phyloP scores from a whole-genome alignment of 176 grass and related monocot species.

The Aegilops sharonensis region DNA sequence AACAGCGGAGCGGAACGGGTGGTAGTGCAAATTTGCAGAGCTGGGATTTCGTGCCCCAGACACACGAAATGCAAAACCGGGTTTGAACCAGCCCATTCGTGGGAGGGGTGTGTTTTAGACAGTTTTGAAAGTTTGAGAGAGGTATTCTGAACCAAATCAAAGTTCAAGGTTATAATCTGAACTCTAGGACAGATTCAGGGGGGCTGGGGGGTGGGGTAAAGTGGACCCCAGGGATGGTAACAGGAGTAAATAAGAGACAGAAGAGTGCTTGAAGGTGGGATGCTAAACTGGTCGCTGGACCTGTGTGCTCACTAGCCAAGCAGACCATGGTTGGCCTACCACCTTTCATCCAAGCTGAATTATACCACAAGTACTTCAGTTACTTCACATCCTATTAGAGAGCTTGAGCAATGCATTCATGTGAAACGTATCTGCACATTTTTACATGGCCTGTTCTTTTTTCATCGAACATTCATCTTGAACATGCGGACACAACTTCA shows the following conservation, averaged over 20 bases:
- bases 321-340: background rate
- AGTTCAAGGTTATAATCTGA: background rate
- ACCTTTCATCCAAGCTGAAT: conserved; percentile 5
- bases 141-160: no score
- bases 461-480: conserved; percentile 9
- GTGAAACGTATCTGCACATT: background rate
- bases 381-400: background rate
- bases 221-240: background rate
- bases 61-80: background rate
- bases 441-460: background rate
- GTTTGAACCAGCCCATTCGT: background rate
- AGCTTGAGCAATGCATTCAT: conserved; percentile 10
- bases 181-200: background rate
- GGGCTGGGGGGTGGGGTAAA: background rate
- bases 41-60: background rate
- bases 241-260: background rate
- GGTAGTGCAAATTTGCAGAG: background rate
- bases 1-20: background rate
- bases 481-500: conserved; percentile 19
- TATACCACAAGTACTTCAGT: background rate
- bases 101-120: background rate
- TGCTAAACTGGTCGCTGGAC: background rate
- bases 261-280: conserved; percentile 4
- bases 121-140: no score
- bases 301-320: background rate